Evolutionary conservation across 2,329 filamentous ascomycete species (phyloP), one percentile per base, ranked within the genome.

Genomic region (Scedosporium apiospermum): DNA sequence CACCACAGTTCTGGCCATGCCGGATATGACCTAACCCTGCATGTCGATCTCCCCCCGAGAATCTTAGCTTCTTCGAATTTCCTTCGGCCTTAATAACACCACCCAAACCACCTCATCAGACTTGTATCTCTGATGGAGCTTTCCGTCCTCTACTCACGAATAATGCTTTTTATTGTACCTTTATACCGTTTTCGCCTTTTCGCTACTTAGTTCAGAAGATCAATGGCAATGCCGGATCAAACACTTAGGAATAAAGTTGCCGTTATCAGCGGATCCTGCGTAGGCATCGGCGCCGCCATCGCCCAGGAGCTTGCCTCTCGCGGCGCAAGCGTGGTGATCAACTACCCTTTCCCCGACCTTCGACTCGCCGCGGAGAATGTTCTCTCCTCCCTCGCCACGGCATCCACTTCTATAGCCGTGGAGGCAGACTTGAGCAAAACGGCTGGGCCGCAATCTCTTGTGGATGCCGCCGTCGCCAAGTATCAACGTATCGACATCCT

Each of bases 321-420:
- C 14, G 80, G 80, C 57, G 79, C 79, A 41, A 73, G 72, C 49
- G 71, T 81, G 6, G 77, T 80, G 7, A 70, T 82, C 69, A 82
- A 80, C 71, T 83, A 82, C 68, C 76, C 78, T 1, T 75, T 71
- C 57, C 53, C 71, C 2, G 63, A 61, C 2, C 69, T 75, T 62
- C 72, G 14, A 27, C 6, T 34, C 12, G 38, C 44, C 7, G 58
- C 71, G n/a, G 67, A 74, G 2, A 64, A 63, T 0, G 64, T 75
- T 1, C 65, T 69, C 10, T 61, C 68, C 1, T 66, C 64, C 9
- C 66, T 79, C 4, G 58, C 68, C 4, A 72, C 70, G 1, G 64
- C 62, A 18, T 65, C 63, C 41, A 62, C 49, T 10, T 66, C 69
- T 3, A 72, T 78, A 3, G 72, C 76, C 7, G 74, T 80, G 1